Base-by-base conservation (phyloP, 139 green algal species). In the Parachlorella kessleri region DNA sequence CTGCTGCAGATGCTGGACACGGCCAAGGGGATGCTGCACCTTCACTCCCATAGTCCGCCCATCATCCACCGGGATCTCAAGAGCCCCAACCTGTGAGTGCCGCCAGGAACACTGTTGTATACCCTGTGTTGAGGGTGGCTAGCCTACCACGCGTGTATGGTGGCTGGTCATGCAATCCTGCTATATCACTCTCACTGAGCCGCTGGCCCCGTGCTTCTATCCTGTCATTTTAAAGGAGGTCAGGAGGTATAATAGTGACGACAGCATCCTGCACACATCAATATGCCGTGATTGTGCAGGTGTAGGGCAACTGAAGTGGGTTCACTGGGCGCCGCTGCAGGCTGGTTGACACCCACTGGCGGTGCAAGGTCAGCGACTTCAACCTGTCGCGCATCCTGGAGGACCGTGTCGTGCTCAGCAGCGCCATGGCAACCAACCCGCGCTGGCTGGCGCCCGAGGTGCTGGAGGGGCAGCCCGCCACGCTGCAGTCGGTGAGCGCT, bases 11-110 rank as follows among this genome's bases (percentile, higher is more conserved):
- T 78, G 23, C 75, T 93, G 70, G 86, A 89, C 55, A 83, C 89
- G 14, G 89, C 90, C 32, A 91, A 90, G 80, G 89, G 89, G 53
- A 93, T 93, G 89, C 77, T 82, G 26, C 91, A 91, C 78, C 80
- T 93, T 54, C 89, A 92, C 77, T 76, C 66, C 55, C 72, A 78
- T 66, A 38, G 24, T 39, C 74, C 74, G 32, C 74, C 74, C 74
- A 79, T 79, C 74, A 79, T 79, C 74, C 74, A 79, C 63, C 32
- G 74, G 23, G 74, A 79, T 40, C 64, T 79, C 37, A 79, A 79
- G 74, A n/a, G 10, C n/a, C n/a, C n/a, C n/a, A n/a, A n/a, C n/a
- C n/a, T n/a, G n/a, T n/a, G n/a, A n/a, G n/a, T n/a, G n/a, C n/a
- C n/a, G n/a, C n/a, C n/a, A n/a, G n/a, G n/a, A n/a, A n/a, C n/a